Percentiles rank a stretch among this genome's conserved stretches.
These are phyloP conservation scores for Phytophthora pini DNA, from an alignment of 352 stramenopile genomes.

Conservation along the genomic window DNA sequence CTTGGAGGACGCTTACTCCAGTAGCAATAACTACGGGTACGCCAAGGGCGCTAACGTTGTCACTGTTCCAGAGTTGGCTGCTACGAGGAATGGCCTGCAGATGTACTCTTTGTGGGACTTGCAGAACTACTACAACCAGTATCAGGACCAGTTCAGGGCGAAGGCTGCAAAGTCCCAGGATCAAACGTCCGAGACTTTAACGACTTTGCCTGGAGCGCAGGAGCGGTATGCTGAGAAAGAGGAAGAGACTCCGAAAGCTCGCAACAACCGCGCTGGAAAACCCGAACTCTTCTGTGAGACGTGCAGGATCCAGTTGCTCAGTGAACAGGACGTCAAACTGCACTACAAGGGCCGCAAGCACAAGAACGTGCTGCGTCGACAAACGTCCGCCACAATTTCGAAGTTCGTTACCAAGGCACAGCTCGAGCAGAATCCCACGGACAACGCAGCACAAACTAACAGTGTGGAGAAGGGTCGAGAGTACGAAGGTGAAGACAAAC, in stretches of 20 bases:
- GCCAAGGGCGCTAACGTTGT: slow-evolving; percentile 33
- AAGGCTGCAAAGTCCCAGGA: slow-evolving; percentile 40
- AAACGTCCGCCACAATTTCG: slow-evolving; percentile 58
- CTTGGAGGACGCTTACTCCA: slow-evolving; percentile 47
- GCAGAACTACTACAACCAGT: slow-evolving; percentile 60
- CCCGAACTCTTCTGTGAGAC: slow-evolving; percentile 69
- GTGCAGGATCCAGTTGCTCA: slow-evolving; percentile 77
- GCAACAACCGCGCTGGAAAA: slow-evolving; percentile 34
- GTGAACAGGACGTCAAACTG: slow-evolving; percentile 74
- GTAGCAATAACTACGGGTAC: slow-evolving; percentile 36
- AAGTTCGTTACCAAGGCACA: slow-evolving; percentile 48
- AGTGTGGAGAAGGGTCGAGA: slow-evolving; percentile 1
- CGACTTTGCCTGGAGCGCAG: slow-evolving; percentile 43
- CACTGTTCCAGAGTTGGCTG: slow-evolving; percentile 63
- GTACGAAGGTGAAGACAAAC: slow-evolving; percentile 29
- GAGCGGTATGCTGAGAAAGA: slow-evolving; percentile 39
- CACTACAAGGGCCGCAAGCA: slow-evolving; percentile 85
- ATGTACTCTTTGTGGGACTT: slow-evolving; percentile 83
- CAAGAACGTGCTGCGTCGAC: slow-evolving; percentile 75
- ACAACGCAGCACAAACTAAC: background rate
- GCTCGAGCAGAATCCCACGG: slow-evolving; percentile 13
- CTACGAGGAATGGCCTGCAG: slow-evolving; percentile 66
- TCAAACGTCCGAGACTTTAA: slow-evolving; percentile 25
- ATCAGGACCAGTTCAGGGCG: slow-evolving; percentile 56
- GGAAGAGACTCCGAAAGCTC: slow-evolving; percentile 13